phyloP scores from a whole-genome alignment of 169 alveolate species.

The Cryptosporidium canis region DNA sequence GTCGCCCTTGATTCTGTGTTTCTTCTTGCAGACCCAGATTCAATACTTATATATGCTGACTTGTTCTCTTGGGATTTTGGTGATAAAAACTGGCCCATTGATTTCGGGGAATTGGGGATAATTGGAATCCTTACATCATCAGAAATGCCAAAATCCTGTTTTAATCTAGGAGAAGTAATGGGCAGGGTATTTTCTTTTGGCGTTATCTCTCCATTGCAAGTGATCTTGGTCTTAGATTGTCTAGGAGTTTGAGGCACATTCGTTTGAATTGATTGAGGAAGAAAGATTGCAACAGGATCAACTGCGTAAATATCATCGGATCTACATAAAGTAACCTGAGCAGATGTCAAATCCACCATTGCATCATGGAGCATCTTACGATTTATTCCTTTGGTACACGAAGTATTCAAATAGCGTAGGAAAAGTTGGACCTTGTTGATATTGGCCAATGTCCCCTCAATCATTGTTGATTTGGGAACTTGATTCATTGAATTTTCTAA shows the following conservation, averaged over 20 bases:
- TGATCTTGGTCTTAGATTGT: constrained; percentile 6
- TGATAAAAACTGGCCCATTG: constrained; percentile 39
- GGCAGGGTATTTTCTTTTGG: constrained; percentile 10
- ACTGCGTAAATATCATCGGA: constrained; percentile 71
- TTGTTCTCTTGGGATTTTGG: constrained; percentile 38
- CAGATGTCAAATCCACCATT: constrained; percentile 59
- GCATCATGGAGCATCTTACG: constrained; percentile 67
- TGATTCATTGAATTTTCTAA: constrained; percentile 65
- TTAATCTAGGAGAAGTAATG: constrained; percentile 23
- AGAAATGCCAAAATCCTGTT: neutral
- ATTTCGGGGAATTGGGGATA: constrained; percentile 32
- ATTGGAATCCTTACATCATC: constrained; percentile 53
- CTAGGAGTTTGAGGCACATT: constrained; percentile 52
- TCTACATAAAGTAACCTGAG: constrained; percentile 55
- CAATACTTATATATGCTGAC: neutral
- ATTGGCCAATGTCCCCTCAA: constrained; percentile 66
- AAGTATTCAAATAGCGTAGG: constrained; percentile 51
- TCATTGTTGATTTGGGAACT: constrained; percentile 63
- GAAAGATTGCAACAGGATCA: constrained; percentile 65
- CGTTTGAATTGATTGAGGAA: constrained; percentile 40
- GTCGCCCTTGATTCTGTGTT: constrained; percentile 65
- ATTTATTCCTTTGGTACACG: constrained; percentile 50
- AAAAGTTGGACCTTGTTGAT: constrained; percentile 61
- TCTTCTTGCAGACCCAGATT: constrained; percentile 6
- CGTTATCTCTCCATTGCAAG: constrained; percentile 11